phyloP scores from a whole-genome alignment of 2,329 filamentous ascomycete genomes.

The Nemania sp. region DNA sequence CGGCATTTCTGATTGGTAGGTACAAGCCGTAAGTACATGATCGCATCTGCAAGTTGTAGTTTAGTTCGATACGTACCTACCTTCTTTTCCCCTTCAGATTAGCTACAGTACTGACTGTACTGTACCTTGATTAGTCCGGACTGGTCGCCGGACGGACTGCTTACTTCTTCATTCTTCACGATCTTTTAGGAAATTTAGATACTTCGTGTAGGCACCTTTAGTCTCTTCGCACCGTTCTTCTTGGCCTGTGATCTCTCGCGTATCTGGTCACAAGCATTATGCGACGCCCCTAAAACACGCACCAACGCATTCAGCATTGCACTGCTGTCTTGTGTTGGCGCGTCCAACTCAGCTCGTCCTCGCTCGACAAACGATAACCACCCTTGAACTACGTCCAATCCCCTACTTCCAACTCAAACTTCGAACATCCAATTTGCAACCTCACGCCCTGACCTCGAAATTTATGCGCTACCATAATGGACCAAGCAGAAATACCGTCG shows the following conservation, averaged over 20 bases:
- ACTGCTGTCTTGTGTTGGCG: conserved; percentile 10
- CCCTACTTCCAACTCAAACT: conserved; percentile 1
- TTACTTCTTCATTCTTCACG: too few relatives aligned
- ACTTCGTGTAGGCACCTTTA: not conserved
- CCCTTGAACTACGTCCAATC: not conserved
- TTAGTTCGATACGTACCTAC: not conserved
- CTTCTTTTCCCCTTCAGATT: not conserved
- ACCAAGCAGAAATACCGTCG: conserved; percentile 75
- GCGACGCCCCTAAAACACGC: conserved; percentile 18
- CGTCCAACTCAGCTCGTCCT: not conserved
- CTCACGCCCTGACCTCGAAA: not conserved
- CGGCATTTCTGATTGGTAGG: not conserved
- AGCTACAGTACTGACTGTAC: not conserved
- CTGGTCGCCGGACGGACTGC: not conserved
- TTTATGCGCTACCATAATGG: conserved; percentile 59
- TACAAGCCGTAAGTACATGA: not conserved
- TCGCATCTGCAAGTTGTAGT: not conserved
- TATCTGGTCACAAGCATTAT: conserved; percentile 18
- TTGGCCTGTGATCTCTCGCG: not conserved
- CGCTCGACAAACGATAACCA: not conserved
- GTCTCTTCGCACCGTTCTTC: not conserved
- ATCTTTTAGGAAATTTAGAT: not conserved
- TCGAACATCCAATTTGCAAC: not conserved
- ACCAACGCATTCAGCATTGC: conserved; percentile 25
- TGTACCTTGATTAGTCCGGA: too few relatives aligned